These are phyloP conservation scores for Calonectria honghensis DNA, from an alignment of 2,329 filamentous ascomycete species.

Conservation along the genomic window DNA sequence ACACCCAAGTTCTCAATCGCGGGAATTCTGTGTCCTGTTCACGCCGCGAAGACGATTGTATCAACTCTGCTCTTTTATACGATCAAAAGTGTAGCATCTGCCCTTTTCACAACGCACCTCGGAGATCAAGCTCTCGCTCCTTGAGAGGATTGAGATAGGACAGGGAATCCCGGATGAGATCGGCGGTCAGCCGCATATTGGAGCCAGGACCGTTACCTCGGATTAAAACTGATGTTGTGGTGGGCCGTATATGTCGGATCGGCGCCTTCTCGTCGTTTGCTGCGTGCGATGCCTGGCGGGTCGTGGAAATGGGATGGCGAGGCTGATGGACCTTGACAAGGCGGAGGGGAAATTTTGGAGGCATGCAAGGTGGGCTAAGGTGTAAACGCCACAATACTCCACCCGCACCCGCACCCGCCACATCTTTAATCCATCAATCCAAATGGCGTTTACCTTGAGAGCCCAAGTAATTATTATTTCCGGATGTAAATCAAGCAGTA, in stretches of 20 bases:
- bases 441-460: background rate
- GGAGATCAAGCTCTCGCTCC: slow-evolving; percentile 98
- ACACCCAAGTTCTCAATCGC: slow-evolving; percentile 98
- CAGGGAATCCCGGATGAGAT: slow-evolving; percentile 94
- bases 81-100: slow-evolving; percentile 90
- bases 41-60: slow-evolving; percentile 73
- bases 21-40: slow-evolving; percentile 97
- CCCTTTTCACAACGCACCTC: slow-evolving; percentile 97
- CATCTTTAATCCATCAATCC: background rate
- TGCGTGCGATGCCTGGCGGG: slow-evolving; percentile 40
- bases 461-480: background rate
- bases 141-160: slow-evolving; percentile 99
- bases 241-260: slow-evolving; percentile 19
- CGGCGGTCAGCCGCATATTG: slow-evolving; percentile 94
- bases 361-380: slow-evolving; percentile 42
- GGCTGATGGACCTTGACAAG: slow-evolving; percentile 57
- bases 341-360: slow-evolving; percentile 59
- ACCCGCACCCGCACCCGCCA: background rate
- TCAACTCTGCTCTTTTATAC: slow-evolving; percentile 82
- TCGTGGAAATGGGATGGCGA: slow-evolving; percentile 48
- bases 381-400: slow-evolving; percentile 43
- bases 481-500: background rate
- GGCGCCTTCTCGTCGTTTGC: slow-evolving; percentile 31
- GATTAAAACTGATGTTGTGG: slow-evolving; percentile 28
- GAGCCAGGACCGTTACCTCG: slow-evolving; percentile 54